Base-by-base conservation (phyloP, 2,329 filamentous ascomycete genomes). In the Aureobasidium sp. region DNA sequence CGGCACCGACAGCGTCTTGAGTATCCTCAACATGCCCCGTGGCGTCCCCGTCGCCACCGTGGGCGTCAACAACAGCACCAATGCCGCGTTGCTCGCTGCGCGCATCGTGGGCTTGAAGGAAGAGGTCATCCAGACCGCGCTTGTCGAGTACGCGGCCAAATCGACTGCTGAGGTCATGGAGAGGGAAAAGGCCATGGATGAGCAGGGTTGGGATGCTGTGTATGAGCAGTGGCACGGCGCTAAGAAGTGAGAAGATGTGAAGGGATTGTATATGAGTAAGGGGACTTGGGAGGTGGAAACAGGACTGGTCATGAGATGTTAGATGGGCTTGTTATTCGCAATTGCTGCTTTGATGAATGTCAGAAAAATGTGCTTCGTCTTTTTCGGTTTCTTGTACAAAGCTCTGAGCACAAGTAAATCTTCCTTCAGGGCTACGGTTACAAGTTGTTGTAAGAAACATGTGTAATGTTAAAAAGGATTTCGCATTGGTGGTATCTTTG, bases 121-220 rank as follows among this genome's bases (percentile, higher is more conserved):
- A 54, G 69, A 71, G 12, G 73, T 70, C n/a, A 73, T 86, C n/a
- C 69, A 74, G 45, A 69, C 77, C 55, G 74, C 76, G 60, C 74
- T 87, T 72, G 75, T 74, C 57, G 69, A 74, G 16, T 89, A 86
- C 64, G 79, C 82, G 66, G 69, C 74, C 47, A 74, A 78, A 6
- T 84, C 85, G 71, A 78, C 79, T 64, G 71, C 74, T 53, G 81
- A 84, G 61, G 85, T 88, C 2, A 67, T 79, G 57, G 74, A 69
- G 22, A 88, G 88, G 71, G 84, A 83, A 34, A 69, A 65, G 19
- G 75, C 67, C 62, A 63, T 88, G 57, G 66, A 76, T 56, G 74
- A 79, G 50, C 68, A 78, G 35, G 83, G 82, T 14, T 58, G 61
- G 51, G 59, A 63, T 49, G 58, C 38, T 50, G 66, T 64, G 53